Evolutionary conservation across 129 eudicot species (phyloP), one percentile per base, ranked within the genome.

Genomic region (Cynara cardunculus): DNA sequence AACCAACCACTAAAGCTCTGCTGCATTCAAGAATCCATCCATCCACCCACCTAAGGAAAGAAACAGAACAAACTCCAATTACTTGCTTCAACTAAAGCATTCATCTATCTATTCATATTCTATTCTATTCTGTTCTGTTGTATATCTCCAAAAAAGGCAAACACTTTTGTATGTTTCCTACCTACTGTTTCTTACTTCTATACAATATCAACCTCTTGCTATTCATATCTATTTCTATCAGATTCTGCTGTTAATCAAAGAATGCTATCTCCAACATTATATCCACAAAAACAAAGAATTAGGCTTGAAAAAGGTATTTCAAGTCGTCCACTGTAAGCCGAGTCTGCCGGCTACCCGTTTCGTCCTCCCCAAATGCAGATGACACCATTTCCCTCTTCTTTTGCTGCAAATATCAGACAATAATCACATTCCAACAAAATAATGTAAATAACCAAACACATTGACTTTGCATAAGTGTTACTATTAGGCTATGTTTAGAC

Each of bases 291-390:
- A 12, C 53, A 41, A 41, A 41, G 53, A 41, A 41, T 41, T 80
- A 85, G 0, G 73, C 77, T 89, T 80, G 89, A 75, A 94, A 95
- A 14, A 95, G 86, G 85, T 95, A 95, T 74, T 84, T 88, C 83
- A 95, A 83, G 74, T 95, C 99, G 24, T 92, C 99, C 25, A 92
- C 97, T 0, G 99, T 90, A 74, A 95, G 92, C 24, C 97, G 91
- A 75, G 91, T 89, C 80, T 87, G 90, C 30, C 90, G 80, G 71
- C 90, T 77, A 35, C 97, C 94, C 3, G 88, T 82, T 80, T 89
- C 96, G 64, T 95, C 97, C 87, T 95, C 99, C 74, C 99, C 99
- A 65, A 95, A 95, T 25, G 97, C 97, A 26, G 99, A 95, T 24
- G 97, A 82, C 71, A 95, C 99, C 93, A 95, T 88, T 87, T 85